Percentiles rank a stretch among this genome's conserved stretches.
Conservation (phyloP, 306 rosid species). For the Prunus salicina region DNA sequence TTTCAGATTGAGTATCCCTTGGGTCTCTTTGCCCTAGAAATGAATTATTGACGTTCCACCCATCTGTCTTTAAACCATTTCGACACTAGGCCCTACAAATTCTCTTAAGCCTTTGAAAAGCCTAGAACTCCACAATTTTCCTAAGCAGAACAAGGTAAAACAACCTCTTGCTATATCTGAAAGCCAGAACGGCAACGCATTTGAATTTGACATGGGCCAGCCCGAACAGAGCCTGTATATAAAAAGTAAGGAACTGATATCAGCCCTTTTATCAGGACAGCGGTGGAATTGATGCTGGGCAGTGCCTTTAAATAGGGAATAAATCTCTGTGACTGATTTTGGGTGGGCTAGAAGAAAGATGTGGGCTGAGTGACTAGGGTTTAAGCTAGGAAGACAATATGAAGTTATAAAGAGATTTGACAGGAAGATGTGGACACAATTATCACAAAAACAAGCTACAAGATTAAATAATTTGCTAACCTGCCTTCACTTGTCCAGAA, state of each 20-base stretch:
- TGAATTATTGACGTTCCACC: neutral
- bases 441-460: neutral
- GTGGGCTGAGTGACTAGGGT: neutral
- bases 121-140: neutral
- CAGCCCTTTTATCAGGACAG: neutral
- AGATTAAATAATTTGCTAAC: constrained; percentile 34
- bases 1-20: neutral
- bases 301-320: neutral
- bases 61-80: neutral
- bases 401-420: neutral
- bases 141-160: neutral
- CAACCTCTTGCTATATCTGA: neutral
- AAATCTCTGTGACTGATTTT: neutral
- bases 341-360: neutral
- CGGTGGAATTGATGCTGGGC: neutral
- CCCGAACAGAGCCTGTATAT: neutral
- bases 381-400: neutral
- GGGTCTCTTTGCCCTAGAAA: neutral
- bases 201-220: neutral
- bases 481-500: constrained; percentile 60
- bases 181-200: neutral
- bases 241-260: neutral
- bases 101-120: neutral
- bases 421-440: neutral
- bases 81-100: neutral